Base-by-base conservation (phyloP, 805 yeast genomes). In the Metschnikowia peoriensis region DNA sequence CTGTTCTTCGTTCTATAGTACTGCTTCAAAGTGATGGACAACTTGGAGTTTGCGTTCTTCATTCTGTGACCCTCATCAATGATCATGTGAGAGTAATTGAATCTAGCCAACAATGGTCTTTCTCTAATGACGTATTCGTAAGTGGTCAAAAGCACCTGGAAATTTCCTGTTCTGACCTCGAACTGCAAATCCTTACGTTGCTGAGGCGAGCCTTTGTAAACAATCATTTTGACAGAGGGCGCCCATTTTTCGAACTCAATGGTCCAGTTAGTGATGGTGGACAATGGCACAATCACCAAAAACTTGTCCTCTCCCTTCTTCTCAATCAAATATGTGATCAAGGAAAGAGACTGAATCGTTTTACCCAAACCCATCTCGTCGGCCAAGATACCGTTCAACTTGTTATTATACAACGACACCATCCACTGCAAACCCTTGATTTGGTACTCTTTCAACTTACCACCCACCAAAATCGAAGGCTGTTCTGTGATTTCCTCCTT, bases 61-160 rank as follows among this genome's bases (percentile, higher is more conserved):
- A 88, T 85, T 71, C 96, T 78, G 69, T 88, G 96, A 68, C 96
- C 96, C 76, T 88, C 96, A 75, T 88, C 96, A 59, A 88, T 88
- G 58, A 88, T 87, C 93, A 88, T 88, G 67, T 89, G 93, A 41
- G 87, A 86, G 84, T 92, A 88, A 57, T 80, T 80, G 59, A 85
- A 81, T 62, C 85, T 86, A 29, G 84, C 70, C 61, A 88, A 72
- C 17, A 88, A 63, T 6, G 91, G 85, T 56, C 89, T 80, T 64
- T 88, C 96, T 62, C 86, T 80, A 57, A 88, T 86, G 57, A 88
- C 83, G 63, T 88, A 88, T 69, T 88, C 96, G 64, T 84, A 88
- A 4, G 96, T 88, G 1, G 96, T 88, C 63, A 88, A 76, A 53
- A 88, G 67, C 11, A 88, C 91, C 54, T 85, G 87, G 71, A 88